These are phyloP conservation scores for Flaveria robusta DNA, from an alignment of 129 eudicot species.

Conservation along the genomic window DNA sequence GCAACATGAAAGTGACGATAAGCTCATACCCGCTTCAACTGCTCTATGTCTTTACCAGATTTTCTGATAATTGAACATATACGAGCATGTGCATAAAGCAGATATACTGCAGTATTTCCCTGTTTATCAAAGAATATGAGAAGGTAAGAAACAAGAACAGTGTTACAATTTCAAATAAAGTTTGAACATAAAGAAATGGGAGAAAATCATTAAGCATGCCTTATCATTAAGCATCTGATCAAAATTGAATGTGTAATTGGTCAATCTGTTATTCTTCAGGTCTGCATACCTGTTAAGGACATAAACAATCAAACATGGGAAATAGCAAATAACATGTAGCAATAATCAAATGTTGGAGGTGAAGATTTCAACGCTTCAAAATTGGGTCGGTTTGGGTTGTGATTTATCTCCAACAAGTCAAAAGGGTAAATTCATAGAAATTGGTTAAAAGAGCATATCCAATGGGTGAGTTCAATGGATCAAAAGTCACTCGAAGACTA, in stretches of 20 bases:
- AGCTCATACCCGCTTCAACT: conserved; percentile 59
- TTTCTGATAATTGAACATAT: conserved; percentile 89
- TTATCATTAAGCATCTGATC: conserved; percentile 98
- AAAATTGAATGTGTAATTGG: conserved; percentile 84
- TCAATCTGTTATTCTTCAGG: conserved; percentile 90
- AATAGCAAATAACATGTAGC: not conserved
- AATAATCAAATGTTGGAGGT: not conserved
- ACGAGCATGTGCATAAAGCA: conserved; percentile 92
- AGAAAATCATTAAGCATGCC: conserved; percentile 39
- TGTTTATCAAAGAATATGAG: conserved; percentile 28
- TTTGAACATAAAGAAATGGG: conserved; percentile 7
- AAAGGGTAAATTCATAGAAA: not conserved
- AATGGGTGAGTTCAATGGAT: not conserved
- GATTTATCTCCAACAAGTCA: not conserved
- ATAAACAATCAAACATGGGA: conserved; percentile 17
- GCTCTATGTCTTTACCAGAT: conserved; percentile 87
- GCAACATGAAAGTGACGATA: not conserved
- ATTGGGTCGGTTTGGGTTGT: not conserved
- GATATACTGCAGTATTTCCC: conserved; percentile 93
- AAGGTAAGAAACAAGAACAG: not conserved
- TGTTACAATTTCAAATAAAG: not conserved
- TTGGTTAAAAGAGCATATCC: not conserved
- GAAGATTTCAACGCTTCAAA: not conserved
- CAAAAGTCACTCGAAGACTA: not conserved
- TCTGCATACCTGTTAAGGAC: conserved; percentile 86